Percentiles rank a stretch among this genome's conserved stretches.
Conservation (phyloP, 2,329 filamentous ascomycete species). For the Huntiella abstrusa region DNA sequence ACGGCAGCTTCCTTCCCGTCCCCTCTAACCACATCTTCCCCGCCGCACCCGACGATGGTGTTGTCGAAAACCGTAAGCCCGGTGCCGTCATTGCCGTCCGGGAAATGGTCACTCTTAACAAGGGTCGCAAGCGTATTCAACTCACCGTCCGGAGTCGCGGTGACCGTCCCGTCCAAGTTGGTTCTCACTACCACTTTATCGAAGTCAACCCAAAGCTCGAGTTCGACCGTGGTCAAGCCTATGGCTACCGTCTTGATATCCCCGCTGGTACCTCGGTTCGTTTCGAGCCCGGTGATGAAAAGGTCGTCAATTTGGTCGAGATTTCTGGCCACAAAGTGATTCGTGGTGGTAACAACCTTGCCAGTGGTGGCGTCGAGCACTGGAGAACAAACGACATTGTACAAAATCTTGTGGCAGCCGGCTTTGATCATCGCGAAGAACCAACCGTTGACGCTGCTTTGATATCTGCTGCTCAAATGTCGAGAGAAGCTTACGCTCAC, state of each 20-base stretch:
- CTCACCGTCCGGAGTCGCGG: conserved; percentile 70
- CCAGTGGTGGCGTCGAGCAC: conserved; percentile 50
- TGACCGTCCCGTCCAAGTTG: conserved; percentile 79
- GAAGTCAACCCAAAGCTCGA: conserved; percentile 81
- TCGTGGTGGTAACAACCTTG: conserved; percentile 65
- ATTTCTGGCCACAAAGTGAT: conserved; percentile 70
- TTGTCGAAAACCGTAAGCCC: conserved; percentile 45
- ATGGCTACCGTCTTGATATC: conserved; percentile 77
- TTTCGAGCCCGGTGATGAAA: conserved; percentile 85
- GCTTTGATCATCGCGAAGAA: conserved; percentile 61
- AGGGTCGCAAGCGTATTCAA: conserved; percentile 51
- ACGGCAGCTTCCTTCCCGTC: conserved; percentile 76
- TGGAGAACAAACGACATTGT: conserved; percentile 47
- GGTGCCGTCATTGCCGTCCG: conserved; percentile 62
- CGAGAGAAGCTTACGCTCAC: conserved; percentile 55
- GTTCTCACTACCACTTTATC: conserved; percentile 90
- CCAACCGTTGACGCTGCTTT: conserved; percentile 34
- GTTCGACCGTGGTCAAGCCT: conserved; percentile 68
- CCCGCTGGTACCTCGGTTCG: conserved; percentile 78
- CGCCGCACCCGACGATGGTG: conserved; percentile 26
- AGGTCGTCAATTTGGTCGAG: conserved; percentile 76
- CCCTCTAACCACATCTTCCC: conserved; percentile 52
- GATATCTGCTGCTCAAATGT: conserved; percentile 50
- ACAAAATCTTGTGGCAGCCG: conserved; percentile 44
- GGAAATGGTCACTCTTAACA: conserved; percentile 49